Evolutionary conservation across 768 basidiomycete genomes (phyloP).

Genomic region (Boletus pseudopeckii): DNA sequence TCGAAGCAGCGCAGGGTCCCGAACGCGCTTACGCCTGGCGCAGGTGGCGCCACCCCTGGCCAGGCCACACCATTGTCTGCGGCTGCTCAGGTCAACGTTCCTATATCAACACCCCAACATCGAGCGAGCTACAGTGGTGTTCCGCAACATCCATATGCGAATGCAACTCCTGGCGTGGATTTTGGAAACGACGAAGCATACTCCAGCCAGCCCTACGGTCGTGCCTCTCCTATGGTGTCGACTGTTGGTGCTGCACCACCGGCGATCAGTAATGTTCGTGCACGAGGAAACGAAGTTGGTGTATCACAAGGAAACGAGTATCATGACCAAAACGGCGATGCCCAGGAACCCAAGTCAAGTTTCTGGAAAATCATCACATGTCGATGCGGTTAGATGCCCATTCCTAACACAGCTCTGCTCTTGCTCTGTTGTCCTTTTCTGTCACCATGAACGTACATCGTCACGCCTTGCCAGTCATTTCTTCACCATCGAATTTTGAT

Average conservation of each 20-base stretch:
- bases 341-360: conserved; percentile 48
- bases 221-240: conserved; percentile 79
- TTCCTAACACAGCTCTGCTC: conserved; percentile 12
- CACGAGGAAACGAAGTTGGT: conserved; percentile 65
- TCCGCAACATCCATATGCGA: conserved; percentile 70
- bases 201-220: conserved; percentile 63
- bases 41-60: conserved; percentile 44
- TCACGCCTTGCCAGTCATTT: conserved; percentile 34
- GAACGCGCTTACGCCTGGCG: conserved; percentile 54
- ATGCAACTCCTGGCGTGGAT: conserved; percentile 56
- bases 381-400: conserved; percentile 56
- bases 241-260: conserved; percentile 65
- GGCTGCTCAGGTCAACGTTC: conserved; percentile 71
- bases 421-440: conserved; percentile 17
- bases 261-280: conserved; percentile 69
- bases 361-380: conserved; percentile 74
- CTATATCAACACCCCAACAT: conserved; percentile 52
- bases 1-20: conserved; percentile 70
- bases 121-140: conserved; percentile 42
- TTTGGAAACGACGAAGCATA: conserved; percentile 59
- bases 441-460: conserved; percentile 27
- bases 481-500: conserved; percentile 35
- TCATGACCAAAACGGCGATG: conserved; percentile 53
- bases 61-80: conserved; percentile 70
- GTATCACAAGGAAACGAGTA: conserved; percentile 60